A percentile compares a stretch with the other conserved stretches of the same genome.
Conservation (phyloP, 441 rosid genomes). For the Pelargonium citronellum region DNA sequence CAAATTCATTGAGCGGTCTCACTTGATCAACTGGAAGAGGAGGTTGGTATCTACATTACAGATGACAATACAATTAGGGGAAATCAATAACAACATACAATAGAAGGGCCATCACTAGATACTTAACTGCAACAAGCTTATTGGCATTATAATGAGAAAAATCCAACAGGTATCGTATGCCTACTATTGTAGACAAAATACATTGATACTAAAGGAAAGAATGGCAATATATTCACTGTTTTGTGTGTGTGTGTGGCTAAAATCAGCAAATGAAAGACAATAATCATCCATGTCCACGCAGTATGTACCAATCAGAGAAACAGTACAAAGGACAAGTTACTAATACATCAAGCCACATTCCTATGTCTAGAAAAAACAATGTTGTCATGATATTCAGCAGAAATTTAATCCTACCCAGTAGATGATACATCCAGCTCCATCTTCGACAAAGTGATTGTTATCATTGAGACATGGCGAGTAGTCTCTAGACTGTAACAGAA, state of each 20-base stretch:
- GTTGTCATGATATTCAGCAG: too few species aligned
- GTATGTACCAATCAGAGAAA: too few species aligned
- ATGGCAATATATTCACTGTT: too few species aligned
- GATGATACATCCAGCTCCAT: slow-evolving; percentile 59
- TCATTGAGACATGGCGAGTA: slow-evolving; percentile 90
- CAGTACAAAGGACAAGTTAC: too few species aligned
- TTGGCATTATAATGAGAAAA: too few species aligned
- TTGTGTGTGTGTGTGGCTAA: too few species aligned
- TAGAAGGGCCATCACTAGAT: too few species aligned
- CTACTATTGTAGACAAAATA: too few species aligned
- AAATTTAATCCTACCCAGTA: slow-evolving; percentile 38
- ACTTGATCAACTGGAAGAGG: slow-evolving; percentile 37
- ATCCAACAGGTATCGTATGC: too few species aligned
- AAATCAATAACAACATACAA: neutral
- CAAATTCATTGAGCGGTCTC: slow-evolving; percentile 29
- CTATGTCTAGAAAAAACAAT: neutral
- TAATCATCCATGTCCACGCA: too few species aligned
- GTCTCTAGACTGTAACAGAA: slow-evolving; percentile 56
- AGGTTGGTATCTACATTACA: slow-evolving; percentile 33
- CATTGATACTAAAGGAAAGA: too few species aligned
- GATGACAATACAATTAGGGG: neutral
- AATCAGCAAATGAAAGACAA: too few species aligned
- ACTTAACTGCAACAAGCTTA: neutral
- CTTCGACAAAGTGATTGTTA: slow-evolving; percentile 73
- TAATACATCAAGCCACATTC: neutral